phyloP scores from a whole-genome alignment of 805 yeast species.

The Saccharomyces kudriavzevii region DNA sequence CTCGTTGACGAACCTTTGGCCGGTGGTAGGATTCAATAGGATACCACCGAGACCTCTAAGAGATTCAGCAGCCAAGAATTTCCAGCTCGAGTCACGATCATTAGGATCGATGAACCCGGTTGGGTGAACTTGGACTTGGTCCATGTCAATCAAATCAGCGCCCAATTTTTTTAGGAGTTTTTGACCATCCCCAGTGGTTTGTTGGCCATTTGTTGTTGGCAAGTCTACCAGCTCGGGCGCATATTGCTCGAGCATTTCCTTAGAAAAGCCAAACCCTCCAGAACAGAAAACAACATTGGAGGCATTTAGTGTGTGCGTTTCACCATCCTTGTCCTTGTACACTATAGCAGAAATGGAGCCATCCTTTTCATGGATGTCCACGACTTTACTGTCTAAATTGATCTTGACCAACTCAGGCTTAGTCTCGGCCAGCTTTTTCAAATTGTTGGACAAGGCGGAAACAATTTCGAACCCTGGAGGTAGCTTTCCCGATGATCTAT shows the following conservation, averaged over 20 bases:
- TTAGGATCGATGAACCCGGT: constrained; percentile 48
- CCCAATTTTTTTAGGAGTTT: constrained; percentile 38
- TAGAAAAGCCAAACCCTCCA: constrained; percentile 46
- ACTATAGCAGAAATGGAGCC: constrained; percentile 36
- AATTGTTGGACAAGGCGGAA: constrained; percentile 35
- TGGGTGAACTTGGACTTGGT: constrained; percentile 54
- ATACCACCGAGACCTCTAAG: constrained; percentile 54
- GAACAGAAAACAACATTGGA: constrained; percentile 43
- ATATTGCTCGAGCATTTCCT: constrained; percentile 33
- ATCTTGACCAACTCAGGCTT: constrained; percentile 30
- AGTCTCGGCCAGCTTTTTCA: constrained; percentile 29
- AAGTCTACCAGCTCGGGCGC: constrained; percentile 39
- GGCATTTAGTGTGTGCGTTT: constrained; percentile 21
- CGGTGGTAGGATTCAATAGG: constrained; percentile 37
- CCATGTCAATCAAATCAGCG: constrained; percentile 49
- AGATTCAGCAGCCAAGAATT: constrained; percentile 53
- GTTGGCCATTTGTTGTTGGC: constrained; percentile 51
- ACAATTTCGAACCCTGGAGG: constrained; percentile 58
- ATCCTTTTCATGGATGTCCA: constrained; percentile 24
- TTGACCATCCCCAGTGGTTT: constrained; percentile 55
- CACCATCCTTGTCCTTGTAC: constrained; percentile 29
- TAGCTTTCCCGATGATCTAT: constrained; percentile 53
- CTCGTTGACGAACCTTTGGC: constrained; percentile 48
- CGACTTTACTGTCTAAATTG: constrained; percentile 34
- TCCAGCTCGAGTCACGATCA: constrained; percentile 37